Conservation (phyloP, 75 land plant genomes). For the Pinus tabuliformis region DNA sequence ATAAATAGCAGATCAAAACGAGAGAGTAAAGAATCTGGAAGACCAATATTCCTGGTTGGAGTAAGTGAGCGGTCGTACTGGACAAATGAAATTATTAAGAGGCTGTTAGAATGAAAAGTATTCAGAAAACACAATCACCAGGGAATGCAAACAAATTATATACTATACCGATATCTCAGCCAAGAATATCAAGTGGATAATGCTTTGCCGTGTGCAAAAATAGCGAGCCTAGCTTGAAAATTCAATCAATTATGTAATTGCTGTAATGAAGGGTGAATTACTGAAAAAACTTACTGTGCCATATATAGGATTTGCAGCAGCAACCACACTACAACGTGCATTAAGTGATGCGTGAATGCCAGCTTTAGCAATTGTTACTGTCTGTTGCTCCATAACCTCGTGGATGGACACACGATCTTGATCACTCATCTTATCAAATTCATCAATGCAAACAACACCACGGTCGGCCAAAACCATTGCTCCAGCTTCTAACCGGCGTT, state of each 20-base stretch:
- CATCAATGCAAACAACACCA: conserved; percentile 98
- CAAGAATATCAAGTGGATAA: too few relatives aligned
- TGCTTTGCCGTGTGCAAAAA: too few relatives aligned
- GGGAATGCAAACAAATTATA: not conserved
- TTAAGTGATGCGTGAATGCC: conserved; percentile 99
- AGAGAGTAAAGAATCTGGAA: conserved; percentile 97
- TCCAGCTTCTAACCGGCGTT: conserved; percentile 97
- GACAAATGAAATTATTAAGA: conserved; percentile 4
- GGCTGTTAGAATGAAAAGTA: not conserved
- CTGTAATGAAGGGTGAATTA: not conserved
- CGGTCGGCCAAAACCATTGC: conserved; percentile 99
- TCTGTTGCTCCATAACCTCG: conserved; percentile 99
- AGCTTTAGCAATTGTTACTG: conserved; percentile 99
- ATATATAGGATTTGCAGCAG: conserved; percentile 99
- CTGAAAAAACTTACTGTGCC: conserved; percentile 74
- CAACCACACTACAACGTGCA: conserved; percentile 99
- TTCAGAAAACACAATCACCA: not conserved
- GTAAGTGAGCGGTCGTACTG: conserved; percentile 99
- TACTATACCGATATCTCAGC: not conserved
- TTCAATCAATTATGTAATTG: not conserved
- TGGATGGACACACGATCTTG: conserved; percentile 97
- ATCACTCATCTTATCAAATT: conserved; percentile 99
- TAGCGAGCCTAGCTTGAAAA: too few relatives aligned
- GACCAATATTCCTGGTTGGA: conserved; percentile 98
- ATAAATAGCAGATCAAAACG: conserved; percentile 98